Evolutionary conservation across 2,329 filamentous ascomycete genomes (phyloP).

Genomic region (Pseudocercospora musae): DNA sequence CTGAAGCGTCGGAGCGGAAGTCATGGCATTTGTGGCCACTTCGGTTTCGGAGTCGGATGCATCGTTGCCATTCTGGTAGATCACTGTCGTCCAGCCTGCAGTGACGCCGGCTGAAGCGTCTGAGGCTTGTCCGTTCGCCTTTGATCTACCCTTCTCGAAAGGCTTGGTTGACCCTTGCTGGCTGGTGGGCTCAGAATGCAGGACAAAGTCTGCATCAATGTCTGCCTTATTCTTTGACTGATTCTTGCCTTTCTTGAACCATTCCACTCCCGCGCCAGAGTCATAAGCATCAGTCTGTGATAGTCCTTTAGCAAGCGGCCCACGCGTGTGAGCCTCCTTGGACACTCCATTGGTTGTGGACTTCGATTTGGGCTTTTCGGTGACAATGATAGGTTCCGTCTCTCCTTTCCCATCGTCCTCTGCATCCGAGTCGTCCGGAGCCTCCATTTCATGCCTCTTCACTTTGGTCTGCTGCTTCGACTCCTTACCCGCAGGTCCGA

Average conservation of each 20-base stretch:
- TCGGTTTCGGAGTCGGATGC: constrained; percentile 28
- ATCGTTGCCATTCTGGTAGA: constrained; percentile 35
- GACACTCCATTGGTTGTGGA: constrained; percentile 20
- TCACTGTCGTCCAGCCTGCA: constrained; percentile 45
- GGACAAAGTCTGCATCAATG: constrained; percentile 20
- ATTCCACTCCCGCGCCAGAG: constrained; percentile 6
- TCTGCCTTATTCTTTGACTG: constrained; percentile 23
- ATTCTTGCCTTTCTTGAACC: constrained; percentile 25
- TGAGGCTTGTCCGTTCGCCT: constrained; percentile 23
- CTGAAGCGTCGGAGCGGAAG: constrained; percentile 57
- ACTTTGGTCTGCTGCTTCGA: constrained; percentile 37
- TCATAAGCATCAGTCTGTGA: constrained; percentile 3
- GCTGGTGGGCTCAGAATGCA: neutral
- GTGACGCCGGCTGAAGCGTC: constrained; percentile 30
- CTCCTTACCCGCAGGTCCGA: constrained; percentile 51
- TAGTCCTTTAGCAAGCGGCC: constrained; percentile 24
- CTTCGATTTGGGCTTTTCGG: constrained; percentile 28
- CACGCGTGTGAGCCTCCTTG: constrained; percentile 30
- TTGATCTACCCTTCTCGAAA: constrained; percentile 5
- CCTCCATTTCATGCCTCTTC: constrained; percentile 58
- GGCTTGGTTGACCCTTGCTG: constrained; percentile 3
- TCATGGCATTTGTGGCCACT: constrained; percentile 25
- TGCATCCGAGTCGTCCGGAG: constrained; percentile 51
- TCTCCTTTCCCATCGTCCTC: constrained; percentile 32
- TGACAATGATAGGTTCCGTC: constrained; percentile 36